Evolutionary conservation across 192 early-diverging fungal species (phyloP).

Genomic region (Geranomyces variabilis): DNA sequence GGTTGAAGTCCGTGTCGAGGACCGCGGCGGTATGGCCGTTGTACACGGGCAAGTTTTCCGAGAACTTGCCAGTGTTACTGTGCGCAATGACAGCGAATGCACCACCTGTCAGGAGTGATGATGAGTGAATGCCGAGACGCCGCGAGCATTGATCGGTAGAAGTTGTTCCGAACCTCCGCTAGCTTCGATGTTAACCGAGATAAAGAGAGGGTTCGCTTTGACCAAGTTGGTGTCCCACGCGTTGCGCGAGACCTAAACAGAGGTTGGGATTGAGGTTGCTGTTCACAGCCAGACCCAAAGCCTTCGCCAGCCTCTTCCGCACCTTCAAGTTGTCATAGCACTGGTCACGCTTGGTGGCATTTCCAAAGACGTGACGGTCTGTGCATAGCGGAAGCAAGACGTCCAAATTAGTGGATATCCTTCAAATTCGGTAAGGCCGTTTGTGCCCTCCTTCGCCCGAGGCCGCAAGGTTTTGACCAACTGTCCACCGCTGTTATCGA

Average conservation of each 20-base stretch:
- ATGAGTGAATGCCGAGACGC: neutral
- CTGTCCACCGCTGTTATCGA: neutral
- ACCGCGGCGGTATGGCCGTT: slow-evolving; percentile 92
- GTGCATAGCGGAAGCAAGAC: neutral
- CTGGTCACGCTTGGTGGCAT: slow-evolving; percentile 81
- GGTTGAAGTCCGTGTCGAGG: slow-evolving; percentile 96
- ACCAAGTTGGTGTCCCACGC: slow-evolving; percentile 99
- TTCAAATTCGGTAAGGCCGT: neutral
- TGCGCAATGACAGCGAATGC: slow-evolving; percentile 95
- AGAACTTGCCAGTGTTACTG: slow-evolving; percentile 81
- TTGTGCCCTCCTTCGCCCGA: neutral
- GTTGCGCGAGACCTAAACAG: slow-evolving; percentile 70
- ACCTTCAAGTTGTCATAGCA: slow-evolving; percentile 91
- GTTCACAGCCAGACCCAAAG: neutral
- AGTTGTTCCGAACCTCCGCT: slow-evolving; percentile 48
- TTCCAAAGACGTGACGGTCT: slow-evolving; percentile 92
- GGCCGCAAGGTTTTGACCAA: neutral
- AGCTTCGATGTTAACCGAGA: slow-evolving; percentile 63
- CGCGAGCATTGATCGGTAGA: neutral
- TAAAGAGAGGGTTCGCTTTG: slow-evolving; percentile 85
- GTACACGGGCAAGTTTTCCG: slow-evolving; percentile 86
- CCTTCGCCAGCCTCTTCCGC: neutral
- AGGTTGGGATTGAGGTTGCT: neutral
- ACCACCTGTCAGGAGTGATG: slow-evolving; percentile 64
- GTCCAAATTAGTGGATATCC: neutral